Evolutionary conservation across 108 stramenopile species (phyloP).

Genomic region (Phaeodactylum tricornutum): DNA sequence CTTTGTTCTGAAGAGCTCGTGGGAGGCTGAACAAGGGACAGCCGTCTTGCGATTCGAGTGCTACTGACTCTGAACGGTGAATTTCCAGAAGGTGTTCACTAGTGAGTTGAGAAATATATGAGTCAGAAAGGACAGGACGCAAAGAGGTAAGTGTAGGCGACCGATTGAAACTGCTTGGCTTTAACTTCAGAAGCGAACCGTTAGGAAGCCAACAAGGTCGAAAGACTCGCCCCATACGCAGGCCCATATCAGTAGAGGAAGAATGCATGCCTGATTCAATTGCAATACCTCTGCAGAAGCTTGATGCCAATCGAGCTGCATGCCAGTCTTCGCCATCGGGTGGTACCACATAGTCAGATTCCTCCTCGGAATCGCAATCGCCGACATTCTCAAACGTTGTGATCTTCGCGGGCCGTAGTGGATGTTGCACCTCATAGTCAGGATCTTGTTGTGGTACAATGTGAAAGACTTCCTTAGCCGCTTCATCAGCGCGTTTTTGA

Average conservation of each 20-base stretch:
- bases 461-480: background rate
- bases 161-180: constrained; percentile 20
- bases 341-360: constrained; percentile 6
- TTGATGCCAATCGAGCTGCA: background rate
- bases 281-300: constrained; percentile 19
- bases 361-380: background rate
- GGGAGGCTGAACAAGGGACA: constrained; percentile 32
- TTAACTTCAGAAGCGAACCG: too few relatives aligned
- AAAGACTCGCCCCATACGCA: constrained; percentile 71
- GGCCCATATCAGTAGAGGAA: constrained; percentile 54
- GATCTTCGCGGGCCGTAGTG: background rate
- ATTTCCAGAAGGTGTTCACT: constrained; percentile 24
- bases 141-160: background rate
- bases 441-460: too few relatives aligned
- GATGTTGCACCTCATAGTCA: too few relatives aligned
- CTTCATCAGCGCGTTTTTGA: background rate
- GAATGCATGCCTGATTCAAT: constrained; percentile 11
- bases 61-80: constrained; percentile 19
- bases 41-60: constrained; percentile 10
- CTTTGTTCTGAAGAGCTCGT: background rate
- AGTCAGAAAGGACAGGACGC: constrained; percentile 1
- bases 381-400: background rate
- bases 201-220: constrained; percentile 74
- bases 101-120: constrained; percentile 2
- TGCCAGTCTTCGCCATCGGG: constrained; percentile 2